Evolutionary conservation across 108 stramenopile genomes (phyloP).

Genomic region (Pseudonitzschia multiseries): DNA sequence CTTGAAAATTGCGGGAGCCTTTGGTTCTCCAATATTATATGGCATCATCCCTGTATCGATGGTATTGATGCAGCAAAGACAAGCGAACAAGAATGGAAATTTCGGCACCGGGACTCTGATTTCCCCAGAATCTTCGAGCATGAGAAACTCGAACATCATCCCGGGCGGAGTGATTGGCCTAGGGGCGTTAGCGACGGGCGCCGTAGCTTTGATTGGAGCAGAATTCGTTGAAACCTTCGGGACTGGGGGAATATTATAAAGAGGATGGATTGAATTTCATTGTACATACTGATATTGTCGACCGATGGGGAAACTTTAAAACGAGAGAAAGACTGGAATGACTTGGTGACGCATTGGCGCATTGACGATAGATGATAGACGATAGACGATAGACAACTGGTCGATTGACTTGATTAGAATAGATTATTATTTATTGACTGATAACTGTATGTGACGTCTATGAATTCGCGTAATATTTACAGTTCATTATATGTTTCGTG

Average conservation of each 20-base stretch:
- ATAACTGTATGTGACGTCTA: too few relatives aligned
- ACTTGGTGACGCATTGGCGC: too few relatives aligned
- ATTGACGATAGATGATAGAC: too few relatives aligned
- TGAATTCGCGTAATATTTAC: too few relatives aligned
- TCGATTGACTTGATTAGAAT: background rate
- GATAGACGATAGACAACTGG: background rate
- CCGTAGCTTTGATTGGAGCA: constrained; percentile 18
- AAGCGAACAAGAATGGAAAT: constrained; percentile 3
- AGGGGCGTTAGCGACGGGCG: constrained; percentile 9
- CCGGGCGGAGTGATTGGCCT: constrained; percentile 22
- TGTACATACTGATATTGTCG: background rate
- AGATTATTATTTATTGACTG: too few relatives aligned
- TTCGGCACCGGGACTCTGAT: background rate
- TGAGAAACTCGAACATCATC: constrained; percentile 1
- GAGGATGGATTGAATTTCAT: background rate
- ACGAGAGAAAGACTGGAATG: too few relatives aligned
- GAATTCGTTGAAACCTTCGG: constrained; percentile 13
- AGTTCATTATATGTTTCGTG: too few relatives aligned
- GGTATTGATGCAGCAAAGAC: constrained; percentile 28
- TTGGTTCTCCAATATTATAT: constrained; percentile 57
- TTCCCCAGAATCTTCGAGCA: background rate
- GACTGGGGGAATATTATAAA: background rate
- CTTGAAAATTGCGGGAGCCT: constrained; percentile 44
- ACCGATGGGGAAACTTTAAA: too few relatives aligned
- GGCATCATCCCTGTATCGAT: constrained; percentile 47